These are phyloP conservation scores for Cordyceps pruinosa DNA, from an alignment of 2,329 filamentous ascomycete species.

Conservation along the genomic window DNA sequence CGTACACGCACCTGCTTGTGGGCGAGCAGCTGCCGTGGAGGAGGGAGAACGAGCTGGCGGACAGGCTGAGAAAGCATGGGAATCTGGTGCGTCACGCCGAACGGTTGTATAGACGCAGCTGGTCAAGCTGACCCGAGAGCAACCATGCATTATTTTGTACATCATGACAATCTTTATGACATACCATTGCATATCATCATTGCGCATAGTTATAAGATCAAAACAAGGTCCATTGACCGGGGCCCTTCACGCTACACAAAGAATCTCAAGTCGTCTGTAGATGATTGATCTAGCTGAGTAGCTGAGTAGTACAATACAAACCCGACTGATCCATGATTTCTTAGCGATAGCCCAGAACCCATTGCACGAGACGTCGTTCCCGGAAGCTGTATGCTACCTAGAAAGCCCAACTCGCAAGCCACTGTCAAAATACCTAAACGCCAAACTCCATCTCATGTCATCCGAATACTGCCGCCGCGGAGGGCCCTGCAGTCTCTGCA, in stretches of 20 bases:
- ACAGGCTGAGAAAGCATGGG: slow-evolving; percentile 47
- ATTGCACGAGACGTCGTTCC: background rate
- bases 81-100: slow-evolving; percentile 50
- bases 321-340: background rate
- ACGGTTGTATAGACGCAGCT: slow-evolving; percentile 30
- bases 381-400: background rate
- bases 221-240: background rate
- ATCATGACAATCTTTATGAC: background rate
- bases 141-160: background rate
- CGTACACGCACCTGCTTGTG: slow-evolving; percentile 78
- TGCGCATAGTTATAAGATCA: background rate
- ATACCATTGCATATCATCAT: background rate
- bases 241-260: background rate
- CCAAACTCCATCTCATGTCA: slow-evolving; percentile 8
- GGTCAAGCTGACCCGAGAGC: background rate
- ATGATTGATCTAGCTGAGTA: background rate
- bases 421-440: background rate
- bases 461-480: background rate
- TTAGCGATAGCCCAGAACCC: background rate
- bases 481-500: background rate
- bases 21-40: slow-evolving; percentile 60
- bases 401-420: background rate
- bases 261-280: background rate
- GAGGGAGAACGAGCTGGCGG: slow-evolving; percentile 54
- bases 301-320: background rate